These are phyloP conservation scores for Thecaphora thlaspeos DNA, from an alignment of 1,284 basidiomycete species.

Conservation along the genomic window DNA sequence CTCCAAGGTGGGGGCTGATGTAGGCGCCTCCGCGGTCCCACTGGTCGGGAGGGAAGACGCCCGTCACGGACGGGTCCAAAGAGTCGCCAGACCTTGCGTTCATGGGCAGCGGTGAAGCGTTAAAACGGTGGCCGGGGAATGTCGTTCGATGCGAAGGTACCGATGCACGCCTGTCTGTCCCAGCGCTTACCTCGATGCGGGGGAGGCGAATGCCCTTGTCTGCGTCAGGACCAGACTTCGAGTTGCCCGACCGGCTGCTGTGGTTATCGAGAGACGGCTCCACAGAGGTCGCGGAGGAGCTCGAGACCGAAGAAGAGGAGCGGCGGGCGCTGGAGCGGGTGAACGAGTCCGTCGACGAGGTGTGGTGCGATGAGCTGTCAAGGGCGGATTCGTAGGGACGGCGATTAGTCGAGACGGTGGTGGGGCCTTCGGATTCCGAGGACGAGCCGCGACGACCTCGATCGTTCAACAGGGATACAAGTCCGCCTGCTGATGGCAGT, in stretches of 20 bases:
- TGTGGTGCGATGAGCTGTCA: not conserved
- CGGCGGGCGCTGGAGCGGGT: conserved; percentile 29
- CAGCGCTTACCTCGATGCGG: conserved; percentile 23
- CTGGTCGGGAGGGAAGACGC: conserved; percentile 26
- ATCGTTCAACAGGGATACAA: conserved; percentile 44
- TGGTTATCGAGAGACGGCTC: conserved; percentile 25
- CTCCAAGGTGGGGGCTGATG: conserved; percentile 4
- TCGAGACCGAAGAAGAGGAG: conserved; percentile 25
- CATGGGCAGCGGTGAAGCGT: conserved; percentile 16
- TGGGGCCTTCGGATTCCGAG: conserved; percentile 18
- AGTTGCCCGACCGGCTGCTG: not conserved
- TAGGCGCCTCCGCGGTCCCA: conserved; percentile 29
- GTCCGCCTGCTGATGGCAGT: conserved; percentile 36
- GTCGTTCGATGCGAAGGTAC: not conserved
- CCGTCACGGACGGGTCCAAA: conserved; percentile 26
- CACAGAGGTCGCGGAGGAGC: conserved; percentile 30
- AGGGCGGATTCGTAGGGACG: not conserved
- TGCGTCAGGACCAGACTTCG: not conserved
- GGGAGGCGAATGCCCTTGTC: conserved; percentile 16
- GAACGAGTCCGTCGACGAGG: conserved; percentile 35
- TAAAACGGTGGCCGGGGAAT: conserved; percentile 17
- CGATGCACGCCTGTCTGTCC: conserved; percentile 6
- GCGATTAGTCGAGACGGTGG: conserved; percentile 3
- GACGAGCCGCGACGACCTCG: conserved; percentile 17
- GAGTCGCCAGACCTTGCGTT: conserved; percentile 16